A percentile compares a stretch with the other conserved stretches of the same genome.
These are phyloP conservation scores for Prunella vulgaris DNA, from an alignment of 257 asterid species.

Conservation along the genomic window DNA sequence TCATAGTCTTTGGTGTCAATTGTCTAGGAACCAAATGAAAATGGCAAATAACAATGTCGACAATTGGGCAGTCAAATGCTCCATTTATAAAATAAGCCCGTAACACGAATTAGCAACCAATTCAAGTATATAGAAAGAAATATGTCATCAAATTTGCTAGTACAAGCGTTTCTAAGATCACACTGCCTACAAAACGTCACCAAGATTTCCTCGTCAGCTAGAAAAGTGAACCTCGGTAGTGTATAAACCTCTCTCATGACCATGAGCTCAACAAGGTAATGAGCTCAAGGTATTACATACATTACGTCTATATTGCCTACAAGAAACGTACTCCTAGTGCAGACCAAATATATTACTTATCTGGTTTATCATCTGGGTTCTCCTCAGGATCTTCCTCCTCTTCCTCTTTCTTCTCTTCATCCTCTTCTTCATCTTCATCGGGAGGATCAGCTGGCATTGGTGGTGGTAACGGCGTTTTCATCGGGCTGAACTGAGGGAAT, in stretches of 20 bases:
- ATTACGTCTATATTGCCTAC: not conserved
- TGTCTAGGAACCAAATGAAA: no score
- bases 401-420: slow-evolving; percentile 55
- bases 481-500: slow-evolving; percentile 80
- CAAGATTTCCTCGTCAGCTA: not conserved
- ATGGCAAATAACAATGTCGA: no score
- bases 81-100: no score
- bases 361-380: slow-evolving; percentile 31
- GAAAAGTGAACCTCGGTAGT: not conserved
- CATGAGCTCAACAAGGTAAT: no score
- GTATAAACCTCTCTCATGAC: not conserved
- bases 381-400: slow-evolving; percentile 48
- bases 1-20: no score
- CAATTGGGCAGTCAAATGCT: no score
- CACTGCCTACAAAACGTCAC: not conserved
- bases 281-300: not conserved
- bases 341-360: slow-evolving; percentile 12
- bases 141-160: not conserved
- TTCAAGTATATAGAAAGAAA: not conserved
- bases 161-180: not conserved
- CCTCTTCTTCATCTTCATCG: slow-evolving; percentile 68
- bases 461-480: slow-evolving; percentile 81
- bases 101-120: not conserved
- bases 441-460: slow-evolving; percentile 69
- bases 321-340: not conserved